A percentile compares a stretch with the other conserved stretches of the same genome.
phyloP scores from a whole-genome alignment of 2,329 filamentous ascomycete genomes.

The Boeremia lycopersici region DNA sequence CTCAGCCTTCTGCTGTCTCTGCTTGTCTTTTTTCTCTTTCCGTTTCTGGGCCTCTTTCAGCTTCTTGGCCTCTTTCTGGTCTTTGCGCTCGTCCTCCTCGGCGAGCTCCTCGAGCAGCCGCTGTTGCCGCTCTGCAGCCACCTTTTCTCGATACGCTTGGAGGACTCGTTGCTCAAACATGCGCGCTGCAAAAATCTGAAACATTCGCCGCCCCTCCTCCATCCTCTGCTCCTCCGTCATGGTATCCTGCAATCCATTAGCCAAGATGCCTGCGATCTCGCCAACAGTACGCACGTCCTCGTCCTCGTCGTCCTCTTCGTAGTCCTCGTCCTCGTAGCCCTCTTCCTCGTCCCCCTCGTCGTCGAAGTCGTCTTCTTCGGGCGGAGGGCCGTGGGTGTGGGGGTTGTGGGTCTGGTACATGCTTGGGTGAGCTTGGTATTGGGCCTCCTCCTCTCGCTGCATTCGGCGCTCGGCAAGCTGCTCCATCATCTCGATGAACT shows the following conservation, averaged over 20 bases:
- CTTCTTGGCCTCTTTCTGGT: slow-evolving; percentile 87
- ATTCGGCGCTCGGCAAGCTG: slow-evolving; percentile 96
- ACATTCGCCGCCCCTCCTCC: slow-evolving; percentile 98
- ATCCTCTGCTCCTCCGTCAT: slow-evolving; percentile 99
- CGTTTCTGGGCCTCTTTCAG: slow-evolving; percentile 92
- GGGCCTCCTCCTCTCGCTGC: slow-evolving; percentile 92
- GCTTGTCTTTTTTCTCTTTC: slow-evolving; percentile 89
- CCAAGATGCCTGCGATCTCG: slow-evolving; percentile 18
- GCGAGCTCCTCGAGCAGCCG: slow-evolving; percentile 90
- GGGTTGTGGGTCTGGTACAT: slow-evolving; percentile 52
- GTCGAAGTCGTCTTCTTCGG: slow-evolving; percentile 81
- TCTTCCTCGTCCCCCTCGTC: slow-evolving; percentile 68
- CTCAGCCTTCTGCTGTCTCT: slow-evolving; percentile 88
- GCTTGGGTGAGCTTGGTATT: slow-evolving; percentile 66
- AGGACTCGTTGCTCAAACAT: slow-evolving; percentile 99
- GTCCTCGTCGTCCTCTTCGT: slow-evolving; percentile 43
- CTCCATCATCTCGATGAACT: slow-evolving; percentile 99
- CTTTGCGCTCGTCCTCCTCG: slow-evolving; percentile 77
- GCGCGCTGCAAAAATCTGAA: slow-evolving; percentile 97
- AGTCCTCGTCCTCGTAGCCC: slow-evolving; percentile 67
- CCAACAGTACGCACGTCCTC: slow-evolving; percentile 40
- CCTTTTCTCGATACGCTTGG: slow-evolving; percentile 96
- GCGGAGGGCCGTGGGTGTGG: slow-evolving; percentile 69
- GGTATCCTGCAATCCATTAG: slow-evolving; percentile 69
- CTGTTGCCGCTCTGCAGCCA: slow-evolving; percentile 87